phyloP scores from a whole-genome alignment of 202 grass and related monocot genomes.

The Zizania palustris region DNA sequence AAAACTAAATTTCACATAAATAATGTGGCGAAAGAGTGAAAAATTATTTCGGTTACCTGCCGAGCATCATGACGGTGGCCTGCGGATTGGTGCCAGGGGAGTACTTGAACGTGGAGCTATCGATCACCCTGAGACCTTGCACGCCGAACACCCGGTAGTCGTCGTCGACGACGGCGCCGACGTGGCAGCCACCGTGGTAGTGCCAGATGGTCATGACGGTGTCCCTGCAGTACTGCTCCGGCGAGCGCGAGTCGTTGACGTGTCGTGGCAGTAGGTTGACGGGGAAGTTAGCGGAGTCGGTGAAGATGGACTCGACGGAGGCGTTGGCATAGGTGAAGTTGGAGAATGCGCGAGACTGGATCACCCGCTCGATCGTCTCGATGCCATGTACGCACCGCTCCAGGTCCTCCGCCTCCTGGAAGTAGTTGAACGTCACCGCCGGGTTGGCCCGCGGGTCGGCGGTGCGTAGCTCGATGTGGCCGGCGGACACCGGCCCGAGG shows the following conservation, averaged over 20 bases:
- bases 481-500: conserved; percentile 67
- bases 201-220: conserved; percentile 91
- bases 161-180: conserved; percentile 67
- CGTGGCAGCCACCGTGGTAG: conserved; percentile 77
- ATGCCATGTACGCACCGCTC: conserved; percentile 62
- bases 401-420: conserved; percentile 71
- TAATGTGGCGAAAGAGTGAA: not conserved
- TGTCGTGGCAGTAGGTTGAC: conserved; percentile 71
- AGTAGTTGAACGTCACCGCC: conserved; percentile 87
- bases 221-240: conserved; percentile 81
- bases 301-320: conserved; percentile 56
- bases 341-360: conserved; percentile 61
- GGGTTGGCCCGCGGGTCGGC: conserved; percentile 66
- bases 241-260: conserved; percentile 40
- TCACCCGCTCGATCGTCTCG: conserved; percentile 66
- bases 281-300: conserved; percentile 60
- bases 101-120: conserved; percentile 73
- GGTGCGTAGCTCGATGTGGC: conserved; percentile 60
- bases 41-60: conserved; percentile 46
- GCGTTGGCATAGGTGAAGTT: conserved; percentile 69
- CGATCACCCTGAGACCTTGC: conserved; percentile 57
- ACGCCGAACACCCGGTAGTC: conserved; percentile 67
- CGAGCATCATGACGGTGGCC: conserved; percentile 94
- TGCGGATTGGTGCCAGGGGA: conserved; percentile 88
- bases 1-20: too few relatives aligned